Percentiles rank a stretch among this genome's conserved stretches.
phyloP scores from a whole-genome alignment of 495 filamentous ascomycete species.

The Beverwykella pulmonaria region DNA sequence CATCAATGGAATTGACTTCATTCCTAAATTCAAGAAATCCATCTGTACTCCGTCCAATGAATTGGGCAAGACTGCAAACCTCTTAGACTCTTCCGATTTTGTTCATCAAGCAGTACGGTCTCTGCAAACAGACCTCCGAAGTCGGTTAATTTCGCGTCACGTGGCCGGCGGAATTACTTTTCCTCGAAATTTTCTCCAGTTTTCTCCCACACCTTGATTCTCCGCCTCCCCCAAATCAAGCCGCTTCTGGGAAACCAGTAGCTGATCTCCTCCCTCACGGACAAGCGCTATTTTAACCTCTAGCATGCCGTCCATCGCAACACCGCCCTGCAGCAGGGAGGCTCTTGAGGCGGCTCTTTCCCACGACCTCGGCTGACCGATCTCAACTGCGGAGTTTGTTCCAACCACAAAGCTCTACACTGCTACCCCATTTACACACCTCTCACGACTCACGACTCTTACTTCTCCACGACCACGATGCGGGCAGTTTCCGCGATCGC shows the following conservation, averaged over 20 bases:
- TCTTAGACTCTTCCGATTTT: too few species aligned
- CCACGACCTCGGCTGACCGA: conserved; percentile 32
- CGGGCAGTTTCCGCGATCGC: conserved; percentile 20
- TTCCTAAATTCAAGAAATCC: too few species aligned
- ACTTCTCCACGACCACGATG: conserved; percentile 15
- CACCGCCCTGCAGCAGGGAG: conserved; percentile 9
- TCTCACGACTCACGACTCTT: background rate
- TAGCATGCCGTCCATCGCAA: conserved; percentile 13
- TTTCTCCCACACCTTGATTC: conserved; percentile 7
- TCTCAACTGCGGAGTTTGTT: conserved; percentile 12
- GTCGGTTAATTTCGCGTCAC: background rate
- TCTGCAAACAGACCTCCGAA: too few species aligned
- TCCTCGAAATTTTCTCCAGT: background rate
- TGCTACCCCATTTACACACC: background rate
- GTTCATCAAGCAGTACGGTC: too few species aligned
- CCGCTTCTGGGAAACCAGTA: conserved; percentile 19
- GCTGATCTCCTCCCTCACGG: conserved; percentile 6
- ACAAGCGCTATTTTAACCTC: background rate
- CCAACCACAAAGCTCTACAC: conserved; percentile 9
- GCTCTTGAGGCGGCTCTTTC: conserved; percentile 15
- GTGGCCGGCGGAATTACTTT: conserved; percentile 19
- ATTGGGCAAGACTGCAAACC: too few species aligned
- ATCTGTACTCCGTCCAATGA: too few species aligned
- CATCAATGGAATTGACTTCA: too few species aligned
- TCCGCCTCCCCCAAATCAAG: conserved; percentile 8